These are phyloP conservation scores for Cetradonia linearis DNA, from an alignment of 495 filamentous ascomycete species.

Conservation along the genomic window DNA sequence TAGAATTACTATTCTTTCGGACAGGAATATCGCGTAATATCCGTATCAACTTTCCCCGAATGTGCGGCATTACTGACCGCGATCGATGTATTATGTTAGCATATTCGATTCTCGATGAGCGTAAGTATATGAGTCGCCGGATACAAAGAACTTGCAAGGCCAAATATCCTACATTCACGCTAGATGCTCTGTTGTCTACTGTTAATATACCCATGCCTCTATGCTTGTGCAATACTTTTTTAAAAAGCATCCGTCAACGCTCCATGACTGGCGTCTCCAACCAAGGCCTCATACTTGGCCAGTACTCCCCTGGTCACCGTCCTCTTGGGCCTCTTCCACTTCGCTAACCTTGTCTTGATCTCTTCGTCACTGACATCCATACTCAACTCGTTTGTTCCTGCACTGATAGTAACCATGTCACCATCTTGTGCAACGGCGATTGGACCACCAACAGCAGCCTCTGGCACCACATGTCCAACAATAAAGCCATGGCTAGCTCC, in stretches of 20 bases:
- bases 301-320: constrained; percentile 76
- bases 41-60: no score
- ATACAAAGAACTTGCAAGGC: background rate
- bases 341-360: constrained; percentile 51
- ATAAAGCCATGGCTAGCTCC: constrained; percentile 94
- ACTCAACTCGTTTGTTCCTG: constrained; percentile 62
- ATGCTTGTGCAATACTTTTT: constrained; percentile 4
- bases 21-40: background rate
- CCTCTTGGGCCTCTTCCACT: constrained; percentile 64
- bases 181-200: constrained; percentile 1
- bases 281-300: constrained; percentile 77
- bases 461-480: constrained; percentile 87
- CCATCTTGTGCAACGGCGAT: constrained; percentile 73
- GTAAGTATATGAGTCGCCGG: background rate
- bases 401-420: constrained; percentile 80
- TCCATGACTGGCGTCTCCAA: constrained; percentile 64
- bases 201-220: background rate
- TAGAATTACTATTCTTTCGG: background rate
- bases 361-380: constrained; percentile 71
- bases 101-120: background rate
- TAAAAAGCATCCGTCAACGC: constrained; percentile 42
- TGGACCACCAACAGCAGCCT: constrained; percentile 74
- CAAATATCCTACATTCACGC: background rate
- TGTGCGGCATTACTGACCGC: background rate
- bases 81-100: background rate